phyloP scores from a whole-genome alignment of 495 filamentous ascomycete species.

The Penicillium subrubescens region DNA sequence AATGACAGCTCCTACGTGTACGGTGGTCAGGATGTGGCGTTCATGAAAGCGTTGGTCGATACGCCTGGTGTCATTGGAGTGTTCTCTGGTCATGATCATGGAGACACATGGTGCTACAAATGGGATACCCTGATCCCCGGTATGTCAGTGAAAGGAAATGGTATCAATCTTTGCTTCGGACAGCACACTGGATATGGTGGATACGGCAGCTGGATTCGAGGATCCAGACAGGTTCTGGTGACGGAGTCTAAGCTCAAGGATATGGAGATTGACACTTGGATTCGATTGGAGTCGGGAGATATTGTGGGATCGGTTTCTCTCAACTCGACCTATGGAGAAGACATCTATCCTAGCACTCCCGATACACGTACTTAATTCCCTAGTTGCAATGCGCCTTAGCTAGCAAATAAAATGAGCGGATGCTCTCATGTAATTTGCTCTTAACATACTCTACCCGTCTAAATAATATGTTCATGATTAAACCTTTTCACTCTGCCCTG shows the following conservation, averaged over 20 bases:
- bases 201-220: conserved; percentile 66
- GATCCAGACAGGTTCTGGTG: conserved; percentile 36
- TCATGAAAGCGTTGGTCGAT: conserved; percentile 60
- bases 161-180: conserved; percentile 61
- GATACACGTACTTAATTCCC: background rate
- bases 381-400: background rate
- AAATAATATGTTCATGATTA: background rate
- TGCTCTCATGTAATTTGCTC: background rate
- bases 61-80: conserved; percentile 58
- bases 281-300: conserved; percentile 22
- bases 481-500: background rate
- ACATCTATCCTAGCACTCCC: conserved; percentile 16
- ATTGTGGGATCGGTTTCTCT: conserved; percentile 21
- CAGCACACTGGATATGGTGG: conserved; percentile 70
- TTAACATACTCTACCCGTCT: background rate
- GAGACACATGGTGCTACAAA: conserved; percentile 58
- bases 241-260: conserved; percentile 6
- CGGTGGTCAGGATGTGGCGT: conserved; percentile 56
- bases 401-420: background rate
- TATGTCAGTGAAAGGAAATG: conserved; percentile 37
- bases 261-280: conserved; percentile 16
- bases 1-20: conserved; percentile 21
- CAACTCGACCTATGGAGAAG: conserved; percentile 24
- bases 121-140: conserved; percentile 31
- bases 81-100: conserved; percentile 70